A percentile compares a stretch with the other conserved stretches of the same genome.
Conservation (phyloP, 2,329 filamentous ascomycete species). For the Byssothecium circinans region DNA sequence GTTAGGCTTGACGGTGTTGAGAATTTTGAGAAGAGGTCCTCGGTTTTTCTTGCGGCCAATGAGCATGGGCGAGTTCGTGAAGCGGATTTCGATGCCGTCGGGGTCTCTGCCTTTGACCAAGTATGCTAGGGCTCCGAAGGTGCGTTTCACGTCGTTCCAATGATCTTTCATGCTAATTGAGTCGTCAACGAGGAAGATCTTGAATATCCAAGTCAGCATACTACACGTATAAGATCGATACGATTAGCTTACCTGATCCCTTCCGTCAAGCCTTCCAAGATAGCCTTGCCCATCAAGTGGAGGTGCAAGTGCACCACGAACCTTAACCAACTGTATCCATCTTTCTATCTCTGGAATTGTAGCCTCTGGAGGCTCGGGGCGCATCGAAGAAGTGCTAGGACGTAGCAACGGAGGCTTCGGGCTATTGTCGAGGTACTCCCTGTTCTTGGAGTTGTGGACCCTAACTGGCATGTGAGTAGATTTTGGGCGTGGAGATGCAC, state of each 20-base stretch:
- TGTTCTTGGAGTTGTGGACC: too few relatives aligned
- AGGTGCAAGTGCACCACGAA: too few relatives aligned
- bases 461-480: too few relatives aligned
- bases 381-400: too few relatives aligned
- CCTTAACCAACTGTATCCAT: too few relatives aligned
- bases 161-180: constrained; percentile 11
- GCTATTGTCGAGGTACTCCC: too few relatives aligned
- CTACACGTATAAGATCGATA: too few relatives aligned
- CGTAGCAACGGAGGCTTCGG: too few relatives aligned
- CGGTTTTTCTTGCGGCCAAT: background rate
- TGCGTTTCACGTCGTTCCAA: constrained; percentile 3
- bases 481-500: too few relatives aligned
- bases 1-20: background rate
- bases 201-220: background rate
- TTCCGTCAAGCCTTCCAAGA: constrained; percentile 5
- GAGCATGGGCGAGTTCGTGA: constrained; percentile 6
- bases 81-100: constrained; percentile 22
- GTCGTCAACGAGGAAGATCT: constrained; percentile 25
- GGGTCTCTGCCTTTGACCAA: constrained; percentile 18
- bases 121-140: constrained; percentile 14
- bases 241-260: constrained; percentile 22
- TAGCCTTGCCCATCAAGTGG: constrained; percentile 5
- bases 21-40: background rate
- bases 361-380: too few relatives aligned
- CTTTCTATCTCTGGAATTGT: too few relatives aligned